Evolutionary conservation across 768 basidiomycete genomes (phyloP), one percentile per base, ranked within the genome.

Genomic region (Lyophyllum decastes): DNA sequence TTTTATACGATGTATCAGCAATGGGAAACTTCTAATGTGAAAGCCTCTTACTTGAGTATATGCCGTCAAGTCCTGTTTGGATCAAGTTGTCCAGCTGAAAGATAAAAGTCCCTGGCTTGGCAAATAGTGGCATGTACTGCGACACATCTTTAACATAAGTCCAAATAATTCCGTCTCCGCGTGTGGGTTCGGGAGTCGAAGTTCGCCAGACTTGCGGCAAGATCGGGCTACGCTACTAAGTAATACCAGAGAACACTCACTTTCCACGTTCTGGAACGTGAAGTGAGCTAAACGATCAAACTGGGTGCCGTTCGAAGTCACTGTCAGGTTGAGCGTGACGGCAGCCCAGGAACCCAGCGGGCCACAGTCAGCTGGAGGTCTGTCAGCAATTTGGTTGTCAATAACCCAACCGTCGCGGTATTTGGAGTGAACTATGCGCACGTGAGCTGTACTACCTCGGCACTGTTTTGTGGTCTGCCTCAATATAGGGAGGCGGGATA

Each of bases 261-360:
- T 89, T 69, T 92, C 90, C 7, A 89, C 88, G 64, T 90, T 86
- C 30, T 89, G 84, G 66, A 91, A 87, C 5, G 87, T 88, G 63
- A 93, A 88, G 16, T 85, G 81, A 1, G 82, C 88, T 6, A 90
- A 76, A 14, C 89, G 82, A 65, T 90, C 89, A 57, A 82, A 90
- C 66, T 90, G 89, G 7, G 87, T 88, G 45, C 90, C 90, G 53
- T 90, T 92, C 54, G 84, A 86, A 2, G 88, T 87, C 19, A 87
- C 88, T 0, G 90, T 91, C 62, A 90, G 85, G 67, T 91, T 91
- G 34, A 92, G 74, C 9, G 84, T 88, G 30, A 92, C 78, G 0
- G 83, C 89, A 7, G 87, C 82, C 90, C 90, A 92, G 4, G 86
- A 82, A 1, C 90, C 89, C 21, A 80, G 74, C 2, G 76, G 67